A percentile compares a stretch with the other conserved stretches of the same genome.
Conservation (phyloP, 352 stramenopile genomes). For the Discostella stelligera region DNA sequence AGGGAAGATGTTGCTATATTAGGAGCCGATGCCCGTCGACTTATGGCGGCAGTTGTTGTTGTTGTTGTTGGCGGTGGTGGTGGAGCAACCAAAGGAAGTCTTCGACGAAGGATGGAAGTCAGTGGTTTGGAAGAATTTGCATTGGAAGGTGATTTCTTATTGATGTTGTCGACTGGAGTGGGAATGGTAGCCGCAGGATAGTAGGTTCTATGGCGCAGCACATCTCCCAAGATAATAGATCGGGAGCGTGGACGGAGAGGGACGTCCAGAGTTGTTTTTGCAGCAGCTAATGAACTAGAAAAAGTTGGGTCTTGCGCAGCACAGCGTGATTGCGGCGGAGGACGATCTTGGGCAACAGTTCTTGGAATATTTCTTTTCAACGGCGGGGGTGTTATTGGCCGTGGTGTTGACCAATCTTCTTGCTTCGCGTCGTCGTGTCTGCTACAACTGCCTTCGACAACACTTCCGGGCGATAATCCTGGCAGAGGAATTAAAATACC, state of each 20-base stretch:
- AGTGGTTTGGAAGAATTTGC: constrained; percentile 2
- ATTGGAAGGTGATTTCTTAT: neutral
- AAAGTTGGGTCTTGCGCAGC: neutral
- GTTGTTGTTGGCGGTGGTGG: neutral
- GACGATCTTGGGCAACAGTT: neutral
- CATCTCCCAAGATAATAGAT: neutral
- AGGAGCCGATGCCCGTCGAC: neutral
- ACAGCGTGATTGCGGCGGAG: neutral
- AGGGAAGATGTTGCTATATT: neutral
- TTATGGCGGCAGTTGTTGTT: neutral
- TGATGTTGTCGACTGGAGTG: constrained; percentile 26
- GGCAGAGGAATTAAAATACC: constrained; percentile 19
- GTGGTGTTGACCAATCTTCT: neutral
- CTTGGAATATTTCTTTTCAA: neutral
- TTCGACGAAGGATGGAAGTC: constrained; percentile 26
- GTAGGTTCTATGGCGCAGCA: constrained; percentile 19
- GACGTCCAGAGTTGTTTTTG: neutral
- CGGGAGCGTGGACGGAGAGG: neutral
- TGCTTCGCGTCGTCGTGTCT: neutral
- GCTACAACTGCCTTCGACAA: neutral
- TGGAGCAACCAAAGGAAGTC: neutral
- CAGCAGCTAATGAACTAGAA: neutral
- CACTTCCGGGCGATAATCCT: neutral
- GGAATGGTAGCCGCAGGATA: constrained; percentile 45
- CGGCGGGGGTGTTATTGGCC: neutral